Base-by-base conservation (phyloP, 352 stramenopile species). In the Globisporangium polare region DNA sequence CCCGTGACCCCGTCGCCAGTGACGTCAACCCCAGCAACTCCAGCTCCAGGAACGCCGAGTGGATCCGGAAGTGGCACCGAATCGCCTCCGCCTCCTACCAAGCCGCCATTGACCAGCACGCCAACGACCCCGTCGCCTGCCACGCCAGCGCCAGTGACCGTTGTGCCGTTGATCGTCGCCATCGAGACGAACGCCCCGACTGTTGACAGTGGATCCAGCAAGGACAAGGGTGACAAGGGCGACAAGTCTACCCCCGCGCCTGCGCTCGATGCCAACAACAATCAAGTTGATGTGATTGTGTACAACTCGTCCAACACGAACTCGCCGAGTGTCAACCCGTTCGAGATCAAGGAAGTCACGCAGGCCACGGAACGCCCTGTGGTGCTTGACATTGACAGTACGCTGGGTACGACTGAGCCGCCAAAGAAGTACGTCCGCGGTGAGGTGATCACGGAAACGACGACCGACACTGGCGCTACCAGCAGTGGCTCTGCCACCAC, bases 371-470 rank as follows among this genome's bases (percentile, higher is more conserved):
- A 73, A 35, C 75, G 75, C 45, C 68, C 73, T 12, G 71, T 87
- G 10, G 77, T 85, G 31, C 55, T 87, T 2, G 74, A 87, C 53
- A 85, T 87, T 7, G 63, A 72, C 18, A 66, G 72, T 15, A 69
- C 53, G 26, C 46, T 52, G 17, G 67, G 53, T 22, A 62, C 42
- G 9, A 77, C 74, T 8, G 54, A 73, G 8, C 66, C 74, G 26
- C 59, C 68, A 18, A 73, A 80, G 58, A 73, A 68, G 53, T 87
- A 87, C 56, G 73, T 85, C 24, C 77, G 77, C 59, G 77, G 77
- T 42, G 60, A 71, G 12, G n/a, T 63, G 22, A 15, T 37, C 9
- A 37, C 41, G 12, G 31, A 65, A 27, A 20, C 37, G 0, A 26
- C 53, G 29, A 33, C 58, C 7, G 53, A 68, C 22, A 37, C 6